These are phyloP conservation scores for Juglanconis sp. DNA, from an alignment of 2,329 filamentous ascomycete genomes.

Conservation along the genomic window DNA sequence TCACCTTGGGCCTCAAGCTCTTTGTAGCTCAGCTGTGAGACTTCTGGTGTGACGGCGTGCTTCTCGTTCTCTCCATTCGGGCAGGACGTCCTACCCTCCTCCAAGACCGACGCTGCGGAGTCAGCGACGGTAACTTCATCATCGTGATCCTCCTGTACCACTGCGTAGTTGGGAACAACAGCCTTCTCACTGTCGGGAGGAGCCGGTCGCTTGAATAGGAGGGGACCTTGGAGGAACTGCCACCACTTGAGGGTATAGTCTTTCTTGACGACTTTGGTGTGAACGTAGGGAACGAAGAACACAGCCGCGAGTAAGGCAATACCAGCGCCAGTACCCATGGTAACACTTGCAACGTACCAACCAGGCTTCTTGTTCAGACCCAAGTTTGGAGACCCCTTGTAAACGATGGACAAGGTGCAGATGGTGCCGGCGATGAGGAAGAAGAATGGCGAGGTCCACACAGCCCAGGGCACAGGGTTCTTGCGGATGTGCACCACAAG, in stretches of 20 bases:
- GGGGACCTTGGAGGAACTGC: conserved; percentile 59
- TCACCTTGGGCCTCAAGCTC: conserved; percentile 56
- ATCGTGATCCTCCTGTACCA: conserved; percentile 64
- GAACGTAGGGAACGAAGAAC: conserved; percentile 72
- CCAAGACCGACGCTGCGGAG: conserved; percentile 18
- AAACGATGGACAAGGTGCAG: conserved; percentile 74
- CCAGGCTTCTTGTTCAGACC: conserved; percentile 62
- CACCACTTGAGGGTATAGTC: conserved; percentile 64
- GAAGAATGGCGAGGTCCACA: conserved; percentile 71
- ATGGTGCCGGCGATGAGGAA: conserved; percentile 74
- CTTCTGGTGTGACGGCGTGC: conserved; percentile 43
- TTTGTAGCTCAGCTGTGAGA: conserved; percentile 56
- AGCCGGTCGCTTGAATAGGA: conserved; percentile 58
- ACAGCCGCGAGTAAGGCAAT: conserved; percentile 57
- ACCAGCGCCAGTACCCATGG: conserved; percentile 60
- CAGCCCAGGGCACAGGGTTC: conserved; percentile 69
- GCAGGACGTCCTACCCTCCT: conserved; percentile 22
- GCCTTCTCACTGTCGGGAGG: conserved; percentile 50
- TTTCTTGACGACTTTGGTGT: conserved; percentile 65
- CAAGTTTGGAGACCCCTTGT: conserved; percentile 73
- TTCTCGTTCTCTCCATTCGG: conserved; percentile 38
- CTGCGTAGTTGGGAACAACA: conserved; percentile 73
- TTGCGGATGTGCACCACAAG: conserved; percentile 66
- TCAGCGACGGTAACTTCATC: conserved; percentile 26
- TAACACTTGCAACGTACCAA: conserved; percentile 66